Evolutionary conservation across 768 basidiomycete genomes (phyloP), one percentile per base, ranked within the genome.

Genomic region (Naganishia vaughanmartiniae): DNA sequence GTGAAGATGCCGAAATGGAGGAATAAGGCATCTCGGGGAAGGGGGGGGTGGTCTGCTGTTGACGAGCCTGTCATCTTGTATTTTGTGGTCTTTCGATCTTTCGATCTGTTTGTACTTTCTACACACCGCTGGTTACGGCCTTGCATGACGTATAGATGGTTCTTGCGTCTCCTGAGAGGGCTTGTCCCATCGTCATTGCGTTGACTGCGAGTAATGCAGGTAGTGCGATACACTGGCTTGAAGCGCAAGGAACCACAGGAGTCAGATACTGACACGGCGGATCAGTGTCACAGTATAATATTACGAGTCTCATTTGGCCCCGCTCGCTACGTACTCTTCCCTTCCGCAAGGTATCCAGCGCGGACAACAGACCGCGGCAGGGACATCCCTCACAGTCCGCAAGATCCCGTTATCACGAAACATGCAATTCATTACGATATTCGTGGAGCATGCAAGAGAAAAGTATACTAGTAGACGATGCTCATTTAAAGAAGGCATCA

Each of bases 1-100:
- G 34, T 19, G 45, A 65, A 31, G 70, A 71, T 54, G 70, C 53
- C 19, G 65, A 56, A 65, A 66, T 66, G 65, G 48, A 63, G 60
- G 60, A 63, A 45, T 63, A 51, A n/a, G 48, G 48, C 24, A 51
- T n/a, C 24, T 24, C n/a, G 3, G 48, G n/a, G n/a, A n/a, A n/a
- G n/a, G n/a, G n/a, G n/a, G 48, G 17, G 42, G 42, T 42, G 48
- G 48, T 51, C 24, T 51, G 48, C 48, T 24, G n/a, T 51, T n/a
- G 48, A 51, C 48, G n/a, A 51, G 48, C 24, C n/a, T 51, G n/a
- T 51, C 48, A 51, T n/a, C 48, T 51, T 51, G 48, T 51, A 51
- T 51, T 51, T 17, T 26, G 48, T 51, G n/a, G 48, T 51, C n/a
- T 51, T 51, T 17, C 14, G 48, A n/a, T 51, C 48, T 51, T 21